A percentile compares a stretch with the other conserved stretches of the same genome.
Conservation (phyloP, 345 rosid genomes). For the Brassica carinata region DNA sequence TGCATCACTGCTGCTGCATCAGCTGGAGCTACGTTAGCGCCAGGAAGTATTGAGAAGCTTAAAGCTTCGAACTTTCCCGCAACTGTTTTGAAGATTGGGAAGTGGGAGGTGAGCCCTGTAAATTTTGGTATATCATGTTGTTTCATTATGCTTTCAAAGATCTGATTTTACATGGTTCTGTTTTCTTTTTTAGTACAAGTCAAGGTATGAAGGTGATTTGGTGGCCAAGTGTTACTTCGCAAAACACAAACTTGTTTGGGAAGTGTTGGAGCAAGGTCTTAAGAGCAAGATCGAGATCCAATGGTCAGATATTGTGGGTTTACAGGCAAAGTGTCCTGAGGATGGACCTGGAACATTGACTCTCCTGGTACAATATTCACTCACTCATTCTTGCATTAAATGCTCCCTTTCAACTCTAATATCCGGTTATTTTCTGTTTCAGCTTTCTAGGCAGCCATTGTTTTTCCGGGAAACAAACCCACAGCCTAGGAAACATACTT, state of each 20-base stretch:
- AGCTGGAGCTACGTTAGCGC: slow-evolving; percentile 17
- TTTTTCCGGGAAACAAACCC: slow-evolving; percentile 99
- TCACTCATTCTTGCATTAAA: slow-evolving; percentile 6
- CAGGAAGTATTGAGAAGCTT: slow-evolving; percentile 64
- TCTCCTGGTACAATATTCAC: slow-evolving; percentile 63
- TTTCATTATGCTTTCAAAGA: no score
- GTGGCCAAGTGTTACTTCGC: slow-evolving; percentile 99
- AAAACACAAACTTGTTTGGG: slow-evolving; percentile 98
- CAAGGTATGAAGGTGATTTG: slow-evolving; percentile 97
- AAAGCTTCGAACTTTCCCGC: slow-evolving; percentile 98
- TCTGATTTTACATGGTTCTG: slow-evolving; percentile 10
- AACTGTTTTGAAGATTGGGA: slow-evolving; percentile 74
- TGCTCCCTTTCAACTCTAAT: slow-evolving; percentile 18
- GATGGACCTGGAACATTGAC: slow-evolving; percentile 83
- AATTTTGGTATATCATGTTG: no score
- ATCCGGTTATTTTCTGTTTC: slow-evolving; percentile 31
- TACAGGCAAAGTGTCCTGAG: slow-evolving; percentile 84
- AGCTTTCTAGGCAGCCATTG: slow-evolving; percentile 94
- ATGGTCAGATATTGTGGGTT: slow-evolving; percentile 96
- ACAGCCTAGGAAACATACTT: slow-evolving; percentile 95
- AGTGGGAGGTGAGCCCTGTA: slow-evolving; percentile 73
- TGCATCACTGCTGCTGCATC: slow-evolving; percentile 23
- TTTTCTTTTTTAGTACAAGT: slow-evolving; percentile 59
- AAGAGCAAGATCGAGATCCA: slow-evolving; percentile 99
- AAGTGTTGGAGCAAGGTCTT: slow-evolving; percentile 93